Evolutionary conservation across 1,284 basidiomycete genomes (phyloP).

Genomic region (Rhodotorula sp.): DNA sequence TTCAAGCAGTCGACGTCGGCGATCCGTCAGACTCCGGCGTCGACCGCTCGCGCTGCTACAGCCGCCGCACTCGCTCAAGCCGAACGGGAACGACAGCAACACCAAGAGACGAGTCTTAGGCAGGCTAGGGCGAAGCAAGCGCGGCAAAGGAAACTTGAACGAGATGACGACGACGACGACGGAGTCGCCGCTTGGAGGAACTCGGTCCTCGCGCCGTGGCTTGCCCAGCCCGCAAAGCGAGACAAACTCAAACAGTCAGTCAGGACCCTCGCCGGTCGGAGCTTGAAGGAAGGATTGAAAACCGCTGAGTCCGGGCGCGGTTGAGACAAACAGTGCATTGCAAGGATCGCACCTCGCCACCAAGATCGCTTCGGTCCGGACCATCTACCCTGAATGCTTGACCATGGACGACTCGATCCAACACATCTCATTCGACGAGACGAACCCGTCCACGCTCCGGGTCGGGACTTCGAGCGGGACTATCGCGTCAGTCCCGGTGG

Average conservation of each 20-base stretch:
- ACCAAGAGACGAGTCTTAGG: not conserved
- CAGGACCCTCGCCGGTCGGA: not conserved
- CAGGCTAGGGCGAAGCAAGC: not conserved
- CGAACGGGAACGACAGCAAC: not conserved
- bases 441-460: conserved; percentile 8
- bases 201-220: not conserved
- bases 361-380: not conserved
- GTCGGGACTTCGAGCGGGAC: conserved; percentile 25
- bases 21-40: not conserved
- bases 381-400: conserved; percentile 32
- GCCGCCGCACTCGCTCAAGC: not conserved
- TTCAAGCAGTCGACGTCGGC: conserved; percentile 18
- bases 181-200: not conserved
- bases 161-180: not conserved
- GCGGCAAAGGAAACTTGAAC: not conserved
- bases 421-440: conserved; percentile 30
- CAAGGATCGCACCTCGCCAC: not conserved
- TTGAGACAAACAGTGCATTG: conserved; percentile 4
- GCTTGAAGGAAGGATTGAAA: too few relatives aligned
- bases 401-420: conserved; percentile 33
- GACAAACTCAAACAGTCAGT: conserved; percentile 22
- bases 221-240: not conserved
- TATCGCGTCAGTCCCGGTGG: conserved; percentile 27
- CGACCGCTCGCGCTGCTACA: not conserved
- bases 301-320: not conserved